Evolutionary conservation across 2,329 filamentous ascomycete genomes (phyloP).

Genomic region (Calonectria pseudoreteaudii): DNA sequence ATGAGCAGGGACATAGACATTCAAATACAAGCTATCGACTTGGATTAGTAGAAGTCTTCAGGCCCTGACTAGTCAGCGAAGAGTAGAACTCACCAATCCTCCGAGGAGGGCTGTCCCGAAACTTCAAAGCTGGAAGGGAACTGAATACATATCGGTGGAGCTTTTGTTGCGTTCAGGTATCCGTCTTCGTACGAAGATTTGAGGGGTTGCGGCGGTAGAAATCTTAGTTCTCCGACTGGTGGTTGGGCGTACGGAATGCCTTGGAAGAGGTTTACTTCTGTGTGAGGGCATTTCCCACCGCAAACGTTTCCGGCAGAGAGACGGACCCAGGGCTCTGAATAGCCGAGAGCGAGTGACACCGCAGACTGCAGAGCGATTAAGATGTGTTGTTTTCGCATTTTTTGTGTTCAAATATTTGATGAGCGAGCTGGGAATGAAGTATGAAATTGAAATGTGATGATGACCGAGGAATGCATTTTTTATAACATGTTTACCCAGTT

Average conservation of each 20-base stretch:
- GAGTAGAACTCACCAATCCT: slow-evolving; percentile 27
- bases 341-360: not conserved
- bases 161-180: slow-evolving; percentile 23
- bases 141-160: slow-evolving; percentile 26
- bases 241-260: slow-evolving; percentile 37
- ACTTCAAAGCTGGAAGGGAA: slow-evolving; percentile 20
- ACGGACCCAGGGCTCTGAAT: not conserved
- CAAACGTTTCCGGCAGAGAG: slow-evolving; percentile 2
- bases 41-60: not conserved
- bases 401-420: not conserved
- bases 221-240: slow-evolving; percentile 25
- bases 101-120: slow-evolving; percentile 14
- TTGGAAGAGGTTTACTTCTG: slow-evolving; percentile 20
- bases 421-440: no score
- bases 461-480: not conserved
- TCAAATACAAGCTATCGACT: slow-evolving; percentile 24
- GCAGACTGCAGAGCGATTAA: not conserved
- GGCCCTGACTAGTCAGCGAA: not conserved
- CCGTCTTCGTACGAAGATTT: slow-evolving; percentile 6
- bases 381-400: not conserved
- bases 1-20: slow-evolving; percentile 27
- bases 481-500: not conserved
- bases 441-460: not conserved
- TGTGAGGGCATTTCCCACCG: slow-evolving; percentile 7
- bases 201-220: slow-evolving; percentile 27